Percentiles rank a stretch among this genome's conserved stretches.
phyloP scores from a whole-genome alignment of 352 stramenopile species.

The Phytophthora vignae region DNA sequence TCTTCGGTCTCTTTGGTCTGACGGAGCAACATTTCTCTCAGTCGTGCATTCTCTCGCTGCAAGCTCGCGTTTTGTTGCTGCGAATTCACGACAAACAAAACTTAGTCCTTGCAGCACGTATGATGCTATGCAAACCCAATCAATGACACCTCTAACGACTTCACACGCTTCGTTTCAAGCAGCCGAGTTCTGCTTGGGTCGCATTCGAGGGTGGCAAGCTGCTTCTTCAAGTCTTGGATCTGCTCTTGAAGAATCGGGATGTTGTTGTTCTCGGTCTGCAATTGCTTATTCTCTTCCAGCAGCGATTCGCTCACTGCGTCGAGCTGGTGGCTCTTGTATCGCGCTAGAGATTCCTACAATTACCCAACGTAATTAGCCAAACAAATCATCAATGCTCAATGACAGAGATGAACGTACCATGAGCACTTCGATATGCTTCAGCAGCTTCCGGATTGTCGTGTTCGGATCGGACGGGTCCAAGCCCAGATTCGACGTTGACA shows the following conservation, averaged over 20 bases:
- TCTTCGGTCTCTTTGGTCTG: constrained; percentile 32
- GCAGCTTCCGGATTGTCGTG: constrained; percentile 79
- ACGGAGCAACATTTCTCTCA: constrained; percentile 52
- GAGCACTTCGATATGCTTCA: constrained; percentile 86
- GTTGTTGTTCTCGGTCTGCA: constrained; percentile 89
- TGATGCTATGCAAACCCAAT: neutral
- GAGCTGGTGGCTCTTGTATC: constrained; percentile 61
- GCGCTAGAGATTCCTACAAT: constrained; percentile 61
- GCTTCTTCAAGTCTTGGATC: constrained; percentile 73
- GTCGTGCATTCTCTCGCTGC: constrained; percentile 53
- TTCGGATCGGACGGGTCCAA: constrained; percentile 87
- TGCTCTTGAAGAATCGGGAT: constrained; percentile 83
- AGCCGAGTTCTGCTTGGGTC: constrained; percentile 1
- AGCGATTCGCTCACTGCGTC: constrained; percentile 60
- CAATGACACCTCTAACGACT: constrained; percentile 51
- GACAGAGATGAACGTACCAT: constrained; percentile 48
- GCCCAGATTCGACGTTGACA: constrained; percentile 62
- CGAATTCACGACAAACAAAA: neutral
- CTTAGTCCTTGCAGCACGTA: neutral
- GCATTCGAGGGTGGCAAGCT: constrained; percentile 27
- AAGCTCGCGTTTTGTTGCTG: constrained; percentile 59
- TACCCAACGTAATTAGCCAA: neutral
- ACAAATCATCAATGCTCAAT: neutral
- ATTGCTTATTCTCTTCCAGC: constrained; percentile 65
- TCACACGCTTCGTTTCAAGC: constrained; percentile 40